Evolutionary conservation across 192 early-diverging fungal species (phyloP).

Genomic region (Martensiomyces pterosporus): DNA sequence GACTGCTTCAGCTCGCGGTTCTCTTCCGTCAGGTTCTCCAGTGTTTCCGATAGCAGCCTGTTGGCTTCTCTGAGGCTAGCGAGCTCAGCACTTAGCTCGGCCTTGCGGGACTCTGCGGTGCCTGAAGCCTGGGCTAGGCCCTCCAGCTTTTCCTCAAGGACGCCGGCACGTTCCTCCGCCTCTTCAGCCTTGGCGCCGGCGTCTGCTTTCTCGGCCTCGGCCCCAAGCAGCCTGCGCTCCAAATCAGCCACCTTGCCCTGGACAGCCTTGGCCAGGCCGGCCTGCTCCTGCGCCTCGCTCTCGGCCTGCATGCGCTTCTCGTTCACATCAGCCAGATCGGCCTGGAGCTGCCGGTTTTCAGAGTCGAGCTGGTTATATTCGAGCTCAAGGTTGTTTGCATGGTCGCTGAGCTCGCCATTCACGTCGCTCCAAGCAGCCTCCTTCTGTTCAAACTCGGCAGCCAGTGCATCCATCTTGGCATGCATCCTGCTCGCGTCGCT

Average conservation of each 20-base stretch:
- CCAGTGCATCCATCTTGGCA: not conserved
- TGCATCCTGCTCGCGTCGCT: slow-evolving; percentile 4
- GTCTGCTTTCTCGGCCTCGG: no score
- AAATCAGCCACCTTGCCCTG: no score
- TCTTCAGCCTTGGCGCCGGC: no score
- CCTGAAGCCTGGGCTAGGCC: no score
- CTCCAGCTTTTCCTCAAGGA: not conserved
- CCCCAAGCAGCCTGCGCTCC: no score
- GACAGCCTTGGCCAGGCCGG: no score
- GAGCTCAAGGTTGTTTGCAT: slow-evolving; percentile 9
- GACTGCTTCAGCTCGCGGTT: slow-evolving; percentile 25
- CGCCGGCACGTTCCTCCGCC: no score
- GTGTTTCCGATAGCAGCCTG: slow-evolving; percentile 14
- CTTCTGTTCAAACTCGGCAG: slow-evolving; percentile 1
- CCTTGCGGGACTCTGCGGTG: not conserved
- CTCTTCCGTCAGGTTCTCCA: slow-evolving; percentile 25
- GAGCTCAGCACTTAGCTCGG: slow-evolving; percentile 1
- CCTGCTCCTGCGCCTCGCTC: slow-evolving; percentile 1
- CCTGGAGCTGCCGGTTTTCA: slow-evolving; percentile 23
- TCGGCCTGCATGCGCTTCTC: not conserved
- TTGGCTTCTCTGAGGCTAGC: slow-evolving; percentile 7
- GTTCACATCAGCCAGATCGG: slow-evolving; percentile 8
- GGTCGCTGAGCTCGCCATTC: slow-evolving; percentile 6
- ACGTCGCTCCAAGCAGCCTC: not conserved
- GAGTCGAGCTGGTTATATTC: slow-evolving; percentile 9